Conservation (phyloP, 2,329 filamentous ascomycete genomes). For the Phyllosticta citribraziliensis region DNA sequence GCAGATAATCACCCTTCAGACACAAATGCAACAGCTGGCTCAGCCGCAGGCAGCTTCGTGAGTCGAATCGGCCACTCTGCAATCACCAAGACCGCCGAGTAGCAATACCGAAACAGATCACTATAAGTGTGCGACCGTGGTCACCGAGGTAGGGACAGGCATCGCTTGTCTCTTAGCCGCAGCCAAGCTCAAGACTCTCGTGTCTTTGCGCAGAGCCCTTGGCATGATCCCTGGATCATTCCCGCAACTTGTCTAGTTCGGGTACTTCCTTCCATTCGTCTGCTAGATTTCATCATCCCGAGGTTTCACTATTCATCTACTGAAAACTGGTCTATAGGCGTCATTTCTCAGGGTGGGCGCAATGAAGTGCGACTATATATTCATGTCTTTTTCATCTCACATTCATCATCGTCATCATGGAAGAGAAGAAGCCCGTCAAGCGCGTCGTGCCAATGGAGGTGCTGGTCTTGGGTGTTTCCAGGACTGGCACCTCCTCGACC, state of each 20-base stretch:
- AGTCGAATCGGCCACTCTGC: not conserved
- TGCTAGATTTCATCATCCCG: not conserved
- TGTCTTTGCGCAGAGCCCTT: not conserved
- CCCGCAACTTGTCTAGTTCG: not conserved
- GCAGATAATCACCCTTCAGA: conserved; percentile 10
- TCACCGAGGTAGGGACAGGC: not conserved
- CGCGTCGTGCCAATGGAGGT: not conserved
- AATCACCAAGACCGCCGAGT: not conserved
- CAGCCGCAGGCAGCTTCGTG: conserved; percentile 8
- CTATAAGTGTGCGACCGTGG: not conserved
- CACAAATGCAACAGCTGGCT: conserved; percentile 8
- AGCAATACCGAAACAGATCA: not conserved
- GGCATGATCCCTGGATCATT: not conserved
- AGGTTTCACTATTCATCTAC: not conserved
- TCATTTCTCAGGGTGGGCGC: not conserved
- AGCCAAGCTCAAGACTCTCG: not conserved
- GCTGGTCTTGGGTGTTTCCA: not conserved
- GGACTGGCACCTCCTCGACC: not conserved
- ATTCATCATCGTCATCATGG: not conserved
- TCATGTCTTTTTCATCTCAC: not conserved
- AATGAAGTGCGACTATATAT: not conserved
- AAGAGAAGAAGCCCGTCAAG: not conserved
- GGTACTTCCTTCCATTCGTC: not conserved
- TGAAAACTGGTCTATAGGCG: not conserved
- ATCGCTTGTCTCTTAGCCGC: not conserved